These are phyloP conservation scores for Globisporangium yorkense DNA, from an alignment of 352 stramenopile species.

Conservation along the genomic window DNA sequence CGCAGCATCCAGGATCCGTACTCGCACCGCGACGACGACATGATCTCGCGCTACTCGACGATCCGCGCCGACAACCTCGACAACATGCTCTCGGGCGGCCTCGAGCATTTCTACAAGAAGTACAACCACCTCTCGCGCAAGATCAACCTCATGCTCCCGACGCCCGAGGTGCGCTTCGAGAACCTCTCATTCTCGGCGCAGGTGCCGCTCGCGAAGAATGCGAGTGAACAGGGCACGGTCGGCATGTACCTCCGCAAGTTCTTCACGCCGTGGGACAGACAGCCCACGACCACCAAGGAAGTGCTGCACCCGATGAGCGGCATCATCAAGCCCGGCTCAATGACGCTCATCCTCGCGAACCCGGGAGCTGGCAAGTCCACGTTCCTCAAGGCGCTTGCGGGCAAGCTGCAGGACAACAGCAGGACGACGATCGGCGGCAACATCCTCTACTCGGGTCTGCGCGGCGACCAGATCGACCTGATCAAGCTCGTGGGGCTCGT, in stretches of 20 bases:
- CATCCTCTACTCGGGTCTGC: slow-evolving; percentile 54
- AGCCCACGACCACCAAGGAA: slow-evolving; percentile 31
- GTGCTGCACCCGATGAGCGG: slow-evolving; percentile 64
- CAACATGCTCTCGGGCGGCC: slow-evolving; percentile 57
- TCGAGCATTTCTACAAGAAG: slow-evolving; percentile 81
- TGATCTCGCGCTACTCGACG: slow-evolving; percentile 47
- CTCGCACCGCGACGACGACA: slow-evolving; percentile 38
- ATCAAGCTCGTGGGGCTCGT: slow-evolving; percentile 63
- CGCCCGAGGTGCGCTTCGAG: slow-evolving; percentile 69
- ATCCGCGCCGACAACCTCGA: slow-evolving; percentile 63
- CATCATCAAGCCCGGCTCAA: slow-evolving; percentile 52
- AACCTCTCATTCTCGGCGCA: slow-evolving; percentile 66
- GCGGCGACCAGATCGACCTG: slow-evolving; percentile 47
- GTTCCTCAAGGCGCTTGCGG: slow-evolving; percentile 66
- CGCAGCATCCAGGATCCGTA: slow-evolving; percentile 70
- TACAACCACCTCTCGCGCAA: slow-evolving; percentile 16
- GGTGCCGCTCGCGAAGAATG: slow-evolving; percentile 31
- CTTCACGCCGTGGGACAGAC: slow-evolving; percentile 21
- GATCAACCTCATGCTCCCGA: slow-evolving; percentile 55
- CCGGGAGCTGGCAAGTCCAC: slow-evolving; percentile 71
- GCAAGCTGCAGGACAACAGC: slow-evolving; percentile 43
- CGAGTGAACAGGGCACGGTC: slow-evolving; percentile 42
- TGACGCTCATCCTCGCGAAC: slow-evolving; percentile 65
- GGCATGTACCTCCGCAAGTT: slow-evolving; percentile 31
- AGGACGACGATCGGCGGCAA: slow-evolving; percentile 48